Conservation (phyloP, 179 eudicot species). For the Drosera spatulata region DNA sequence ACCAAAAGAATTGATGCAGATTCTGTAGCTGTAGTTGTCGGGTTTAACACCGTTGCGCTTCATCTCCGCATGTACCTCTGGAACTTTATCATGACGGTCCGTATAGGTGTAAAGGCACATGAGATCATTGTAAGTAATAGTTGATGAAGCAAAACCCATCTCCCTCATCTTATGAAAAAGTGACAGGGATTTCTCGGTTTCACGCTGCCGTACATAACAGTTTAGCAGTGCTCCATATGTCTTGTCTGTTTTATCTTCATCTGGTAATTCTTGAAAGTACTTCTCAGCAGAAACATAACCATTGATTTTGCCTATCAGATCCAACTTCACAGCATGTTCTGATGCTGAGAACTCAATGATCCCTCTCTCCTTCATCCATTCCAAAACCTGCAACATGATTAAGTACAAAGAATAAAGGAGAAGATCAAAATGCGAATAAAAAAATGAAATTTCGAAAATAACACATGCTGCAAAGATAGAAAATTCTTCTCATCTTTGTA, state of each 20-base stretch:
- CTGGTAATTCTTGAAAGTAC: constrained; percentile 51
- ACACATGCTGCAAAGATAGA: too few species aligned
- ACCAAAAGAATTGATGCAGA: constrained; percentile 73
- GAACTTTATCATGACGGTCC: constrained; percentile 50
- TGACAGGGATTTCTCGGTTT: constrained; percentile 50
- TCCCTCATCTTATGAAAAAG: constrained; percentile 73
- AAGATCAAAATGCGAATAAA: too few species aligned
- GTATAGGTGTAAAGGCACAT: constrained; percentile 68
- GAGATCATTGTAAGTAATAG: constrained; percentile 62
- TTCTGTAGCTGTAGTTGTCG: constrained; percentile 73
- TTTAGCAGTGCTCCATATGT: constrained; percentile 88
- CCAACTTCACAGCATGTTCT: constrained; percentile 78
- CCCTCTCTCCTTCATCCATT: constrained; percentile 64
- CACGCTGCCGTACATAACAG: constrained; percentile 74
- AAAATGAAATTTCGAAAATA: too few species aligned
- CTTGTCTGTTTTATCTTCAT: constrained; percentile 53
- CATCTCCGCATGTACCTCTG: constrained; percentile 61
- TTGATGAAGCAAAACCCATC: constrained; percentile 42
- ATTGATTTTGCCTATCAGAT: constrained; percentile 73
- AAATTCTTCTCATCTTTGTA: too few species aligned
- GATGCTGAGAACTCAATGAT: constrained; percentile 42
- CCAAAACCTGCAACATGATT: constrained; percentile 45
- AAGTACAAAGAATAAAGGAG: not conserved
- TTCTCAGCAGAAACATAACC: constrained; percentile 65
- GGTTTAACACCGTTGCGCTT: constrained; percentile 51